Conservation (phyloP, 805 yeast species). For the Saccharomycopsis guyanensis region DNA sequence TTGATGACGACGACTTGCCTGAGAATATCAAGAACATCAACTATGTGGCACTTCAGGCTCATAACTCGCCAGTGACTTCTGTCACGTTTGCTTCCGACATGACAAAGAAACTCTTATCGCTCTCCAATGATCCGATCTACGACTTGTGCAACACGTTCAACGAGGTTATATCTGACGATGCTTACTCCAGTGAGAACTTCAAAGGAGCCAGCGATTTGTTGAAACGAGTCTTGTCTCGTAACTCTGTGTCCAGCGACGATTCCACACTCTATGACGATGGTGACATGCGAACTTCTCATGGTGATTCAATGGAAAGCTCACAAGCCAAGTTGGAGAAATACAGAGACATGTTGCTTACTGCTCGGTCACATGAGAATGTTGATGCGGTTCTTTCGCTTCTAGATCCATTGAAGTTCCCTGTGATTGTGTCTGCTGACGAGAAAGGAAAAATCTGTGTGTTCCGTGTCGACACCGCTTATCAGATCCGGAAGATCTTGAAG, state of each 20-base stretch:
- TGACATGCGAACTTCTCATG: neutral
- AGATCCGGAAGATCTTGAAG: conserved; percentile 33
- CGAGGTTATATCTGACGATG: conserved; percentile 24
- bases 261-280: neutral
- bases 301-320: conserved; percentile 25
- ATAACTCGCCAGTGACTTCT: conserved; percentile 62
- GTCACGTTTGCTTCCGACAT: conserved; percentile 72
- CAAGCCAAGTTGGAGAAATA: neutral
- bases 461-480: conserved; percentile 67
- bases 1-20: conserved; percentile 28
- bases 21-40: conserved; percentile 42
- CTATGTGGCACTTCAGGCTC: conserved; percentile 70
- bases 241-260: neutral
- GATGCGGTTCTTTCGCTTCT: conserved; percentile 6
- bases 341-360: neutral
- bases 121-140: conserved; percentile 74
- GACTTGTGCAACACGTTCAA: conserved; percentile 36
- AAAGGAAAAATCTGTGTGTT: conserved; percentile 68
- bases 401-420: conserved; percentile 25
- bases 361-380: neutral
- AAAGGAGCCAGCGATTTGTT: conserved; percentile 4
- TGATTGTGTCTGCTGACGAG: conserved; percentile 72
- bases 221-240: conserved; percentile 4
- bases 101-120: conserved; percentile 55
- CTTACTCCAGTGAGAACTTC: conserved; percentile 14